Base-by-base conservation (phyloP, 768 basidiomycete genomes). In the Amanita pallidorosea region DNA sequence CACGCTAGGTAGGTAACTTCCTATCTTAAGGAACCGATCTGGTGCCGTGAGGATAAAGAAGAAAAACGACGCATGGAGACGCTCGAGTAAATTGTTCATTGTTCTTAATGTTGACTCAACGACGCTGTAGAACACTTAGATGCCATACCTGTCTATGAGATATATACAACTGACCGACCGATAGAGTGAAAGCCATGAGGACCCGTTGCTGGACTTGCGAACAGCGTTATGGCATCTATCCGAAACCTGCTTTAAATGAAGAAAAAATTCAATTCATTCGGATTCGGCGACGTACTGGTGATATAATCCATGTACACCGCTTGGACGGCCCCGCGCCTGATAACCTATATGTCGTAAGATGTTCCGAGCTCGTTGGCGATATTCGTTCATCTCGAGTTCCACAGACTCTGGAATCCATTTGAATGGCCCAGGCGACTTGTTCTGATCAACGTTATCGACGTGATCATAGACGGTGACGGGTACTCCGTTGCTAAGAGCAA, bases 31-130 rank as follows among this genome's bases (percentile, higher is more conserved):
- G 68, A 95, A 96, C 1, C 73, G 75, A 34, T 71, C 66, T 2
- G 72, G 67, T 18, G 64, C 69, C 12, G 85, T 76, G 53, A 91
- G 68, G 54, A 98, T 72, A 68, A 94, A 98, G 70, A 98, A 93
- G 72, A 98, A 97, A 67, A 95, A 94, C 0, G 95, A 98, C 2
- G 94, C 94, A 63, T 99, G 96, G 18, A 98, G 79, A 13, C 96
- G 82, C 62, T 99, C 96, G 17, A 97, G 75, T 5, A 98, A 76
- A 61, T 99, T 99, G 66, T 96, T 97, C 62, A 83, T 79, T 12
- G 93, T 88, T 52, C 94, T 79, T 29, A 96, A 73, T 12, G 87
- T 82, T 1, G 91, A 92, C 67, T 99, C 96, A 34, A 93, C 61
- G 41, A 85, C 75, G 40, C 92, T 94, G 53, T 22, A 46, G 23